Evolutionary conservation across 805 yeast species (phyloP), one percentile per base, ranked within the genome.

Genomic region (Candida berthetii): DNA sequence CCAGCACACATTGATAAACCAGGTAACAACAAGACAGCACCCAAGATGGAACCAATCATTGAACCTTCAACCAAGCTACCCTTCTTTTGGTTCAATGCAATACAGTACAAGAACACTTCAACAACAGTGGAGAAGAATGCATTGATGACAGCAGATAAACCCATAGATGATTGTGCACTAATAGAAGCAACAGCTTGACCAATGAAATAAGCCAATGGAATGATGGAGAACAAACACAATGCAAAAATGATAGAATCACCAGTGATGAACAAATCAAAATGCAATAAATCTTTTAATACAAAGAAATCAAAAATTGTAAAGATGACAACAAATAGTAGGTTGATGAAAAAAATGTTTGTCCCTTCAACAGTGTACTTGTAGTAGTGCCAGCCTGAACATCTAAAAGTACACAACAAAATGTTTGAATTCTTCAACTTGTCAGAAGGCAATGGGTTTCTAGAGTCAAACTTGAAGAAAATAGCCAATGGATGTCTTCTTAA

Each of bases 121-220:
- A 93, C 98, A 38, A 93, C 75, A 0, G 99, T 90, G 2, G 98
- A 90, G 71, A 93, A 93, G 55, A 93, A 91, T 1, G 99, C 99
- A 61, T 93, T 93, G 53, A 93, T 89, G 0, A 90, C 96, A 1
- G 99, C 99, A 68, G 98, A 98, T 45, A 93, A 80, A 24, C 98
- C 97, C 99, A 93, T 93, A 0, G 97, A 90, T 1, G 97, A 87
- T 65, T 93, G 99, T 0, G 99, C 98, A 7, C 96, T 85, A 44
- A 93, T 93, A 2, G 98, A 90, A 0, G 99, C 99, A n/a, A 93
- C 99, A 6, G 98, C 98, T 62, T 91, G 98, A 3, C 99, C 99
- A 52, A 93, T 90, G 64, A 89, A 93, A 58, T 93, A 91, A 0
- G 99, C 98, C 49, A 93, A 69, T 7, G 99, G 99, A 31, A 93